phyloP scores from a whole-genome alignment of 164 flowering plant genomes.

The Sextonia rubra region DNA sequence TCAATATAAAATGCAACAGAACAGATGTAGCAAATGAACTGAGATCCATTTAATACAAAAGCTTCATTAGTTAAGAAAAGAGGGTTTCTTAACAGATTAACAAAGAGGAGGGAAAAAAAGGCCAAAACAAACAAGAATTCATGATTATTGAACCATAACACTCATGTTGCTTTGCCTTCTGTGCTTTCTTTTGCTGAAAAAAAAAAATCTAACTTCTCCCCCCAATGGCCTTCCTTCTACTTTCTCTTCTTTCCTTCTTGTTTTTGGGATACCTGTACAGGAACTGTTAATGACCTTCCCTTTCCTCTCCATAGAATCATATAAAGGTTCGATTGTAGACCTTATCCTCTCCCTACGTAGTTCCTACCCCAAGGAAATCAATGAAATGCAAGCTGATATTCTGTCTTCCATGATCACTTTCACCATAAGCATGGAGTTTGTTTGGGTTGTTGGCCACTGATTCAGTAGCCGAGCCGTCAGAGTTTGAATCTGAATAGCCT shows the following conservation, averaged over 20 bases:
- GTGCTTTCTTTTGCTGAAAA: neutral
- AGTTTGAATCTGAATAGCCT: slow-evolving; percentile 41
- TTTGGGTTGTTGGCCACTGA: slow-evolving; percentile 27
- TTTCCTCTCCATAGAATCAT: neutral
- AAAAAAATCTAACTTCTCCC: neutral
- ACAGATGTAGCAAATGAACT: neutral
- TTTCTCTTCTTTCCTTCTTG: slow-evolving; percentile 4
- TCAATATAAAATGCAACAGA: neutral
- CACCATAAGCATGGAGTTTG: slow-evolving; percentile 19
- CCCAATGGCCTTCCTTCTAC: neutral
- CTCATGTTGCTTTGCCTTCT: slow-evolving; percentile 4
- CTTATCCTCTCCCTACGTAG: slow-evolving; percentile 14
- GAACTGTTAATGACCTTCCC: neutral
- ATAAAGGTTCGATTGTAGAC: neutral
- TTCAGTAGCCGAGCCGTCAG: slow-evolving; percentile 39
- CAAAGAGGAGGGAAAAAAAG: neutral
- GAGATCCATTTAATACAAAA: neutral
- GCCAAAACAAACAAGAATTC: neutral
- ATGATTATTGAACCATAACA: neutral
- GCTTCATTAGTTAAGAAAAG: neutral
- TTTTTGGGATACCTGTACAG: slow-evolving; percentile 9
- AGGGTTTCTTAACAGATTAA: neutral
- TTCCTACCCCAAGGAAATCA: slow-evolving; percentile 67
- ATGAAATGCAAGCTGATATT: slow-evolving; percentile 33
- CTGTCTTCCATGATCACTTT: slow-evolving; percentile 18